Percentiles rank a stretch among this genome's conserved stretches.
Conservation (phyloP, 176 grass and related monocot species). For the Phoenix roebelenii region DNA sequence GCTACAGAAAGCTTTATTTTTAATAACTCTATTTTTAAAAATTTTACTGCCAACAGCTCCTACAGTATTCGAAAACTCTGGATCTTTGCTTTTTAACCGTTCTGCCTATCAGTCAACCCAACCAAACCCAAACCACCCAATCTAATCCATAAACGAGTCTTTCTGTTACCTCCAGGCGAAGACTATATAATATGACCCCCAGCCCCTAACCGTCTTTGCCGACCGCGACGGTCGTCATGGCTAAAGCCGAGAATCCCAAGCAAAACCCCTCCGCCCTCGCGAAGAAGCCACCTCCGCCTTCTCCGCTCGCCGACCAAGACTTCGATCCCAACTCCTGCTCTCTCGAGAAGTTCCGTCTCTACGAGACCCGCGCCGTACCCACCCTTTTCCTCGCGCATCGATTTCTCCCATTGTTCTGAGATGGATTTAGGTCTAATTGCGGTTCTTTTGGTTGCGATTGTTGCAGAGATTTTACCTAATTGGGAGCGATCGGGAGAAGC, state of each 20-base stretch:
- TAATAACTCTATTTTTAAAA: too few species aligned
- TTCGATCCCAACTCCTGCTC: slow-evolving; percentile 30
- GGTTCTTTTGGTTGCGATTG: slow-evolving; percentile 4
- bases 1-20: too few species aligned
- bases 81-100: too few species aligned
- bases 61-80: too few species aligned
- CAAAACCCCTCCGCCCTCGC: slow-evolving; percentile 17
- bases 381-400: neutral
- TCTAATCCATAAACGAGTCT: too few species aligned
- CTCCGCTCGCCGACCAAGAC: slow-evolving; percentile 7
- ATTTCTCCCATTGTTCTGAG: neutral
- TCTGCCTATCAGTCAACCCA: too few species aligned
- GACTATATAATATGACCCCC: neutral
- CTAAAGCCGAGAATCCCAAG: slow-evolving; percentile 42
- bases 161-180: too few species aligned
- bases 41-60: too few species aligned
- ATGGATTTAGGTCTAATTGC: neutral
- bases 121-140: too few species aligned
- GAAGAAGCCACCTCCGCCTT: slow-evolving; percentile 22
- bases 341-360: slow-evolving; percentile 89
- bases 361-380: slow-evolving; percentile 80
- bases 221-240: neutral
- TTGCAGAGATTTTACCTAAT: slow-evolving; percentile 89
- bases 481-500: slow-evolving; percentile 77
- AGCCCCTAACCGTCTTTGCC: too few species aligned